Evolutionary conservation across 1,284 basidiomycete genomes (phyloP).

Genomic region (Phylloporus sp.): DNA sequence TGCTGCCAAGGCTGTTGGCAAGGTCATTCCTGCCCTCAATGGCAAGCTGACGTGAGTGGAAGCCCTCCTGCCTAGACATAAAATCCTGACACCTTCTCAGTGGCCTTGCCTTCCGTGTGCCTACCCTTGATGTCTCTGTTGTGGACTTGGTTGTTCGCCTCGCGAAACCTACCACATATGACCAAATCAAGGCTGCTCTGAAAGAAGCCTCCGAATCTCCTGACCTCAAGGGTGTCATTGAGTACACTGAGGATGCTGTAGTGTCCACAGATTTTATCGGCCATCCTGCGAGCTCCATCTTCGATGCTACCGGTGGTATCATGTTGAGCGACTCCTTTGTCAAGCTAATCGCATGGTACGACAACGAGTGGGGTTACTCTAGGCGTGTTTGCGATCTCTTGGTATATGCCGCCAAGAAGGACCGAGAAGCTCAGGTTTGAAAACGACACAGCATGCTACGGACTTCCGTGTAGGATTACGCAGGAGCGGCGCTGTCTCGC

Average conservation of each 20-base stretch:
- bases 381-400: conserved; percentile 93
- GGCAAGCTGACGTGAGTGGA: conserved; percentile 79
- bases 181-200: conserved; percentile 89
- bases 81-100: conserved; percentile 41
- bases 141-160: conserved; percentile 97
- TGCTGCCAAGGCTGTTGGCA: conserved; percentile 99
- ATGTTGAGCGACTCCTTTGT: conserved; percentile 93
- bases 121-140: conserved; percentile 96
- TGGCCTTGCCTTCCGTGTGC: conserved; percentile 97
- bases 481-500: neutral
- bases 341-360: conserved; percentile 96
- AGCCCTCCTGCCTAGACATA: neutral
- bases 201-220: conserved; percentile 81
- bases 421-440: conserved; percentile 42
- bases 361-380: conserved; percentile 98
- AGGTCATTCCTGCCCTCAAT: conserved; percentile 97
- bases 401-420: conserved; percentile 80
- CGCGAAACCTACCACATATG: conserved; percentile 87
- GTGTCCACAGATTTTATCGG: conserved; percentile 97
- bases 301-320: conserved; percentile 94
- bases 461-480: conserved; percentile 23
- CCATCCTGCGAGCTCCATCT: conserved; percentile 79
- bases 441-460: neutral
- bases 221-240: conserved; percentile 80
- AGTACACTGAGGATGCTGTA: conserved; percentile 94